Evolutionary conservation across 208 protist species (phyloP).

Genomic region (Endotrypanum monterogeii): DNA sequence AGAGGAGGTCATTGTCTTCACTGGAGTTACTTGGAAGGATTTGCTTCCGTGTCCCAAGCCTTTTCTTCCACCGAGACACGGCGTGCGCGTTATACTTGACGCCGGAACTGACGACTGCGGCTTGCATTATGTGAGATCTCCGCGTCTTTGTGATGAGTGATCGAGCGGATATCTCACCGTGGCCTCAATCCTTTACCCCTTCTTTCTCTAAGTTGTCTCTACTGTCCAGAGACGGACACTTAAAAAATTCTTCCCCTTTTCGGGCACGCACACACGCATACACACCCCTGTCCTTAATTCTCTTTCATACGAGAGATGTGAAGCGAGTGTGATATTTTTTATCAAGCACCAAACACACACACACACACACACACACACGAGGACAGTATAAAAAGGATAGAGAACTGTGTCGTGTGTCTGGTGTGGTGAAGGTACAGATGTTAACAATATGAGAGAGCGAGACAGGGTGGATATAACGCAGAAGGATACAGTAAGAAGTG

Average conservation of each 20-base stretch:
- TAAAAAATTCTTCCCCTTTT: no score
- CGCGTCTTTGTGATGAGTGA: background rate
- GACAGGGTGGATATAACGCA: no score
- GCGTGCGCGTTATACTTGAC: background rate
- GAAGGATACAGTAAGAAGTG: no score
- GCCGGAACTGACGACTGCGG: background rate
- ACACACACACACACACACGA: conserved; percentile 3
- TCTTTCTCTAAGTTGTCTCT: no score
- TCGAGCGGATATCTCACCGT: no score
- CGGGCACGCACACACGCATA: background rate
- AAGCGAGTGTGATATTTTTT: no score
- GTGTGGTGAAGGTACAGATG: no score
- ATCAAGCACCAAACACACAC: background rate
- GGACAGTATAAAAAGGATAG: background rate
- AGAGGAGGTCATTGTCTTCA: conserved; percentile 19
- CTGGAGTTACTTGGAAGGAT: background rate
- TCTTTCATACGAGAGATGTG: background rate
- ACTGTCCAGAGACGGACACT: no score
- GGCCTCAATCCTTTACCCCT: no score
- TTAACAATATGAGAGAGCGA: no score
- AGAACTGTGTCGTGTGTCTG: background rate
- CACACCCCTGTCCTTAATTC: background rate
- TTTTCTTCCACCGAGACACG: conserved; percentile 14
- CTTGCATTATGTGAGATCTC: conserved; percentile 5
- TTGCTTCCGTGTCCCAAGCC: background rate